phyloP scores from a whole-genome alignment of 208 protist species.

The Kentomonas sorsogonicus region DNA sequence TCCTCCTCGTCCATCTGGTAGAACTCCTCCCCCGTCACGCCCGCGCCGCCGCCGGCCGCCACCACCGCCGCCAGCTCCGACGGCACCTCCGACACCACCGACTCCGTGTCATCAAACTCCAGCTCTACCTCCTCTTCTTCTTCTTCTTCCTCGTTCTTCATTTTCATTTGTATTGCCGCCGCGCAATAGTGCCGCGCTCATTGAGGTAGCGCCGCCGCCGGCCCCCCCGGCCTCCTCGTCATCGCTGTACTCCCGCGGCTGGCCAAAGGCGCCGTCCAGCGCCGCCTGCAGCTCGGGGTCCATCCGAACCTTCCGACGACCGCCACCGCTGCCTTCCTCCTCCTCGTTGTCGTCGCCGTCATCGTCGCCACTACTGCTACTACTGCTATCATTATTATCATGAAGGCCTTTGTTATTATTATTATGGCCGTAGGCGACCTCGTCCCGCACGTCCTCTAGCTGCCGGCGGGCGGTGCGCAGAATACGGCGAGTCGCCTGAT shows the following conservation, averaged over 20 bases:
- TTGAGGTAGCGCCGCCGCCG: too few species aligned
- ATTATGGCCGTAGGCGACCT: constrained; percentile 15
- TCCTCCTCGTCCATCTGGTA: constrained; percentile 90
- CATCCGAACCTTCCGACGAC: constrained; percentile 1
- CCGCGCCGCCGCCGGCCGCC: constrained; percentile 24
- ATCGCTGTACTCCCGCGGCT: too few species aligned
- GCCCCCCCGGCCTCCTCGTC: too few species aligned
- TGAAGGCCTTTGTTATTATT: constrained; percentile 15
- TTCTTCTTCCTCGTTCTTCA: constrained; percentile 42
- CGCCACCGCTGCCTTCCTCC: too few species aligned
- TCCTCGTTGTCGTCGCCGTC: constrained; percentile 15
- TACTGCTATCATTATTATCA: constrained; percentile 17
- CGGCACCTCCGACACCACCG: constrained; percentile 70
- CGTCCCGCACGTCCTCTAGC: constrained; percentile 49
- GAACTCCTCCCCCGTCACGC: constrained; percentile 26
- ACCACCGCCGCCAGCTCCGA: constrained; percentile 56
- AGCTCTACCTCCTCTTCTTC: constrained; percentile 48
- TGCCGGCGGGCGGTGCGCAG: constrained; percentile 69
- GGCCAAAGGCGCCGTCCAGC: constrained; percentile 6
- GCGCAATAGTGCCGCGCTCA: too few species aligned
- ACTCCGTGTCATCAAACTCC: constrained; percentile 83
- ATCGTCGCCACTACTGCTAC: constrained; percentile 11
- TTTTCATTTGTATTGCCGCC: too few species aligned
- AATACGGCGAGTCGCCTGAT: constrained; percentile 69
- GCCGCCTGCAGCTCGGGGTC: constrained; percentile 3